Conservation (phyloP, 2,329 filamentous ascomycete genomes). For the Nemania sp. region DNA sequence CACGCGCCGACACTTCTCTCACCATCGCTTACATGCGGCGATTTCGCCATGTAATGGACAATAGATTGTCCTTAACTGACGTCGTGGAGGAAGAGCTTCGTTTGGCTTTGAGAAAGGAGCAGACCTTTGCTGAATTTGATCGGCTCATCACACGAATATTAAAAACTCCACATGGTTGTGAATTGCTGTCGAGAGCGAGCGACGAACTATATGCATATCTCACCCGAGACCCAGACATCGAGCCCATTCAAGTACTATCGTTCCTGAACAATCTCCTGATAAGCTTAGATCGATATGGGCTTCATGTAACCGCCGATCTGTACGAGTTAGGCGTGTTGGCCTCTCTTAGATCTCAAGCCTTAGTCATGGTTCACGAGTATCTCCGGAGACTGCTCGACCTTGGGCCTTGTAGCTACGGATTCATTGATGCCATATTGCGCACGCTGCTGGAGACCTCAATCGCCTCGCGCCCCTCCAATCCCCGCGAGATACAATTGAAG, state of each 20-base stretch:
- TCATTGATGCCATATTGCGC: not conserved
- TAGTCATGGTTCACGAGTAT: slow-evolving; percentile 27
- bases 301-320: slow-evolving; percentile 35
- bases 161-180: slow-evolving; percentile 27
- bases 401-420: not conserved
- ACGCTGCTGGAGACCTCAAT: not conserved
- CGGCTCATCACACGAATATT: slow-evolving; percentile 31
- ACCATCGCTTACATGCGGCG: slow-evolving; percentile 37
- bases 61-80: too few species aligned
- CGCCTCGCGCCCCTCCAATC: not conserved
- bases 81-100: slow-evolving; percentile 10
- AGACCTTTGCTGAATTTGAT: slow-evolving; percentile 28
- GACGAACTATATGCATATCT: slow-evolving; percentile 7
- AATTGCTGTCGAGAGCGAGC: slow-evolving; percentile 15
- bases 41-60: slow-evolving; percentile 32
- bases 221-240: slow-evolving; percentile 9
- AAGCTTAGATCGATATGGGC: slow-evolving; percentile 34
- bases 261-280: slow-evolving; percentile 49
- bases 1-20: too few species aligned
- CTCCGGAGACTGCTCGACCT: slow-evolving; percentile 2
- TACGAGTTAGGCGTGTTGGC: slow-evolving; percentile 38
- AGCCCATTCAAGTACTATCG: slow-evolving; percentile 34
- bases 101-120: slow-evolving; percentile 15
- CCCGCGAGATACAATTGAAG: not conserved
- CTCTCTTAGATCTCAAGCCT: slow-evolving; percentile 31